phyloP scores from a whole-genome alignment of 129 eudicot species.

The Flaveria robusta region DNA sequence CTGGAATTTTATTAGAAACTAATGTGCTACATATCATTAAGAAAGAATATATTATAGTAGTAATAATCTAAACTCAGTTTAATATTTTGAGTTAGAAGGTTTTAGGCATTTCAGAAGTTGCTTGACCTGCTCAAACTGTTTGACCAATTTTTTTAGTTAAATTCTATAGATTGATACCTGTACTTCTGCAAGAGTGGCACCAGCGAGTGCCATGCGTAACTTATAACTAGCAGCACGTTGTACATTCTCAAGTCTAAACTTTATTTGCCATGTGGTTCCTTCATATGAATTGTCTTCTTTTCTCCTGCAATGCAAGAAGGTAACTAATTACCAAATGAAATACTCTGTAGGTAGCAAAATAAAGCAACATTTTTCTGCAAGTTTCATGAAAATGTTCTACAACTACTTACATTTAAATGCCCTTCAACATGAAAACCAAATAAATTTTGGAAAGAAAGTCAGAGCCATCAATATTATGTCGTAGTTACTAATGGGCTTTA shows the following conservation, averaged over 20 bases:
- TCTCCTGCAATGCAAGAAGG: constrained; percentile 36
- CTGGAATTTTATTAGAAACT: background rate
- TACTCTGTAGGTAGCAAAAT: background rate
- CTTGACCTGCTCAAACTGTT: background rate
- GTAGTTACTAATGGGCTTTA: background rate
- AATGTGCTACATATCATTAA: background rate
- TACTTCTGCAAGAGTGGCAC: constrained; percentile 55
- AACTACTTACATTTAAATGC: background rate
- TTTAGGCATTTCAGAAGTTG: background rate
- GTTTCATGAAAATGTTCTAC: background rate
- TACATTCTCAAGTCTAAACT: constrained; percentile 38
- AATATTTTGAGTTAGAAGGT: background rate
- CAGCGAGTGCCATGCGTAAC: constrained; percentile 62
- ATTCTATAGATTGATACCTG: constrained; percentile 38
- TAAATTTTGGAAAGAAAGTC: background rate
- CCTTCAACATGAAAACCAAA: constrained; percentile 3
- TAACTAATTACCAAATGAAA: constrained; percentile 3
- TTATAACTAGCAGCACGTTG: constrained; percentile 38
- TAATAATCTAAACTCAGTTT: background rate
- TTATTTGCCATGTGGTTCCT: constrained; percentile 64
- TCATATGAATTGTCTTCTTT: constrained; percentile 32
- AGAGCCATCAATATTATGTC: background rate
- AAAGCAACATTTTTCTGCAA: background rate
- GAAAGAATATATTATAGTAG: background rate
- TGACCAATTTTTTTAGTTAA: constrained; percentile 1